Percentiles rank a stretch among this genome's conserved stretches.
Conservation (phyloP, 2,329 filamentous ascomycete species). For the Thielaviopsis ethacetica region DNA sequence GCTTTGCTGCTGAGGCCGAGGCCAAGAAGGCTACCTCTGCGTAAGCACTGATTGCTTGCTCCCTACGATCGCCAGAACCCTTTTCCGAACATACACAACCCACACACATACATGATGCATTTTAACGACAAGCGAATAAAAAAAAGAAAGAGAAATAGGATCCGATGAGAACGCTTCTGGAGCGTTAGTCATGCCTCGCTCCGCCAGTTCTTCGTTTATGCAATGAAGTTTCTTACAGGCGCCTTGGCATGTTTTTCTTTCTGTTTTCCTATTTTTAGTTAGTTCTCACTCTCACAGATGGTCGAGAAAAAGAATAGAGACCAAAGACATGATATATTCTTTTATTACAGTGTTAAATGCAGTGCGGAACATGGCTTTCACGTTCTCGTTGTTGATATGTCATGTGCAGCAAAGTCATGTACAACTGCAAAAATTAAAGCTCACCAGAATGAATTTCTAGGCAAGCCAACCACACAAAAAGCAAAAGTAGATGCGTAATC, state of each 20-base stretch:
- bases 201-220: neutral
- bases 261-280: neutral
- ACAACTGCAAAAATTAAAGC: neutral
- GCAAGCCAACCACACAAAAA: neutral
- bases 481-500: conserved; percentile 3
- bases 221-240: neutral
- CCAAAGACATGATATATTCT: neutral
- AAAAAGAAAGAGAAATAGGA: neutral
- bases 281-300: neutral
- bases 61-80: neutral
- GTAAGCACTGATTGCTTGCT: neutral
- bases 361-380: neutral
- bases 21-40: conserved; percentile 13
- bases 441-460: neutral
- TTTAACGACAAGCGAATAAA: neutral
- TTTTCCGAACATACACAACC: neutral
- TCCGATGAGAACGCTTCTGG: neutral
- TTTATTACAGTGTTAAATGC: neutral
- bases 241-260: neutral
- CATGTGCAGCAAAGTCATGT: neutral
- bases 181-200: neutral
- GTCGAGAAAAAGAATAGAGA: neutral
- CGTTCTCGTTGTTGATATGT: neutral
- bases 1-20: conserved; percentile 36
- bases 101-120: neutral